Evolutionary conservation across 108 stramenopile species (phyloP), one percentile per base, ranked within the genome.

Genomic region (Hondaea fermentalgiana): DNA sequence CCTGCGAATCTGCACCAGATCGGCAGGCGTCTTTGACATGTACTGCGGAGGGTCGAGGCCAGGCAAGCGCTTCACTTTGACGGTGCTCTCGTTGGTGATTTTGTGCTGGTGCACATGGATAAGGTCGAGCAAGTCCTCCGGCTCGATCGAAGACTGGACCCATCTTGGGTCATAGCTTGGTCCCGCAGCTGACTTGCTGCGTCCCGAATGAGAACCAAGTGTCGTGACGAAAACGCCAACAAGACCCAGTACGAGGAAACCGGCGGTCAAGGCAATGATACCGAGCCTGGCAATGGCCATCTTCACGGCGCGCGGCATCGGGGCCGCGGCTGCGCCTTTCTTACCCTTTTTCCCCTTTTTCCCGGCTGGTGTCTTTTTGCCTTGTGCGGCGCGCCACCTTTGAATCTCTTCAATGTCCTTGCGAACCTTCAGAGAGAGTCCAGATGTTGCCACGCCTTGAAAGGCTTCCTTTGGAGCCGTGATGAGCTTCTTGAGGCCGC

Each of bases 51-150:
- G 76, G 3, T 83, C 76, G 25, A 83, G 76, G 51, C 76, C 76
- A 19, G 76, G 76, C n/a, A 83, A 45, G 12, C 76, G 45, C 76
- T 83, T 83, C 43, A 83, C 28, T 17, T 53, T 83, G 76, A 83
- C 76, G 25, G 49, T 53, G 25, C 43, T 21, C 49, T 83, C 76
- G 76, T 83, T 83, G n/a, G 76, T 47, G 28, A 83, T 83, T 23
- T 83, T 83, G 76, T 83, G 76, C 76, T 83, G 43, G 23, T 83
- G 76, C 16, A 83, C 28, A 23, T 83, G 76, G 23, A 83, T 83
- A 6, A 83, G 76, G 23, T 83, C 76, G 43, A 83, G 12, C 6
- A 83, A 47, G 45, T 21, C 19, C 8, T 47, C 76, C 1, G 76
- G 23, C 23, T 83, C 76, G 25, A 83, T 53, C 45, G 25, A 23